These are phyloP conservation scores for Sugiyamaella xylanicola DNA, from an alignment of 1,139 yeast genomes.

Conservation along the genomic window DNA sequence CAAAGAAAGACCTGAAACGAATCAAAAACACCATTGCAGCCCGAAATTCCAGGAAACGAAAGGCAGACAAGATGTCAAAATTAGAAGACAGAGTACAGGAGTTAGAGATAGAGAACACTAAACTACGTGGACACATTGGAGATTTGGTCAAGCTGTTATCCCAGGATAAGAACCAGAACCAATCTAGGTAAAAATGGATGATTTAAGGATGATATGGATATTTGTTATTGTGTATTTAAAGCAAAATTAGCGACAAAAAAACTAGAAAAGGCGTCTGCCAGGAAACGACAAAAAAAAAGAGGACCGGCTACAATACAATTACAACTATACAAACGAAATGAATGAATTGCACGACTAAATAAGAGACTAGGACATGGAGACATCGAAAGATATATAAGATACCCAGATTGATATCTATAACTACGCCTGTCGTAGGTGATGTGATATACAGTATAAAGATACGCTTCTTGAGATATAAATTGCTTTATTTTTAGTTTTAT, in stretches of 20 bases:
- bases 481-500: not conserved
- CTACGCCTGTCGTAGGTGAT: not conserved
- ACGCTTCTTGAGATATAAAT: not conserved
- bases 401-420: not conserved
- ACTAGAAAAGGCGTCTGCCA: not conserved
- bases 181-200: not conserved
- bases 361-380: not conserved
- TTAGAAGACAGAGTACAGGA: slow-evolving; percentile 61
- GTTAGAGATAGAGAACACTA: slow-evolving; percentile 37
- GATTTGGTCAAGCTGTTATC: slow-evolving; percentile 10
- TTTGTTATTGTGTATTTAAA: slow-evolving; percentile 5
- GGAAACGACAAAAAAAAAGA: not conserved
- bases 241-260: not conserved
- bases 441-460: not conserved
- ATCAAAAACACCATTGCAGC: slow-evolving; percentile 98
- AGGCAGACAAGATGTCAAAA: slow-evolving; percentile 87
- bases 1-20: slow-evolving; percentile 56
- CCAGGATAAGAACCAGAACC: slow-evolving; percentile 9
- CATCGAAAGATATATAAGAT: not conserved
- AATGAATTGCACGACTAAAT: not conserved
- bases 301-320: not conserved
- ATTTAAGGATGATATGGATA: not conserved
- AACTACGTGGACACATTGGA: slow-evolving; percentile 8
- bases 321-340: not conserved
- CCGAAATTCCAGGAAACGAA: slow-evolving; percentile 91